Evolutionary conservation across 495 filamentous ascomycete genomes (phyloP), one percentile per base, ranked within the genome.

Genomic region (Aspergillus sclerotiicarbonarius): DNA sequence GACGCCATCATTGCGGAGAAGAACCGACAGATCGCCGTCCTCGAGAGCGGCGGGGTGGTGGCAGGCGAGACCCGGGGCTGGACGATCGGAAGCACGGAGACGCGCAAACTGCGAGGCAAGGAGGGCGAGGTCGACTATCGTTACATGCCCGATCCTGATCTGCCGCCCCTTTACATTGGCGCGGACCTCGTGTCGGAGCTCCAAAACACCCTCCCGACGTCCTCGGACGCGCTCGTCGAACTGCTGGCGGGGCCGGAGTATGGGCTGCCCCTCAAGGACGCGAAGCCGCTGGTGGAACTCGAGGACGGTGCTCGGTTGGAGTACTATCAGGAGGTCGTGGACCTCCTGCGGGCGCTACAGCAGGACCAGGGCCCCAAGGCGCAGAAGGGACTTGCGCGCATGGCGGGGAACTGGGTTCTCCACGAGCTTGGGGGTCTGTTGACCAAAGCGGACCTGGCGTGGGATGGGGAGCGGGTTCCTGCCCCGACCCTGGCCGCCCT

Each of bases 61-160:
- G 82, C 85, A 64, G 92, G 91, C 16, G 95, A 99, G 75, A 99
- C 94, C 29, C 81, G 94, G 47, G 93, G 95, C 20, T 99, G 92
- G 92, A 89, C 90, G 2, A 80, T 95, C 51, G 84, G 84, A 48
- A 89, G 84, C 39, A 89, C 87, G 50, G 90, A 89, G 57, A 92
- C 88, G 18, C 79, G 75, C 46, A 82, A 84, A 20, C 70, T 98
- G 15, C 82, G 94, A 60, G 92, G 91, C 10, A 98, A 98, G 71
- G 94, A 98, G 66, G 95, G 94, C 41, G 92, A 96, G 64, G 91
- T 98, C 2, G 94, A 98, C 64, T 98, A 98, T 67, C 81, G 94
- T 45, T 98, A 98, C 69, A 98, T 98, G 95, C 94, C 94, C 1
- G 94, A 99, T 69, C 91, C 94, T 2, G 94, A 99, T 70, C 75